Base-by-base conservation (phyloP, 352 stramenopile species). In the Phytopythium aichiense region DNA sequence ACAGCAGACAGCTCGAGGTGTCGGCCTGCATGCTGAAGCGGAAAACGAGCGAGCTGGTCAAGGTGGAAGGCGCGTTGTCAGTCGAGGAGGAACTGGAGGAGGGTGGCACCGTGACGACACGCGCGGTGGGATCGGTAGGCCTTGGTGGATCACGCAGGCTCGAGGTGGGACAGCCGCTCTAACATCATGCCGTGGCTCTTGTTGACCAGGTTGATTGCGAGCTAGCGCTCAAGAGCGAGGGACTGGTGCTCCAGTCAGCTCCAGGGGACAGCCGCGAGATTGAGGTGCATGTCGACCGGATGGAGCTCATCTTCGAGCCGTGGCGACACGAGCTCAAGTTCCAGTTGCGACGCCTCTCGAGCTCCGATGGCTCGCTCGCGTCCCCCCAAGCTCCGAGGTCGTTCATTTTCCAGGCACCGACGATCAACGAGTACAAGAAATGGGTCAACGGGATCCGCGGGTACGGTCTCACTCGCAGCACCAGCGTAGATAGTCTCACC, bases 111-210 rank as follows among this genome's bases (percentile, higher is more conserved):
- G 48, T 57, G 6, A 48, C 63, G 7, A 67, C 51, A 23, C 65
- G 67, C 7, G 84, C 79, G 25, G 66, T 88, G 0, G 79, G 81
- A 63, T 81, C 75, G 67, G 78, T 89, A 58, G 48, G 66, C n/a
- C 30, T 23, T 16, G 5, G 11, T 12, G 38, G 16, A 45, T 2
- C 16, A 11, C 5, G 25, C 12, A 2, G 0, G 20, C 11, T 35
- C 25, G 49, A 38, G 49, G 13, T 20, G 20, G 7, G 43, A 15
- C 15, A 15, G 25, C 23, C 11, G 49, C 33, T 13, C 43, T 50
- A 52, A 20, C 43, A 7, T 52, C 23, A 23, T 31, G 51, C 13
- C 55, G 18, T 61, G n/a, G 7, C 63, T 12, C 16, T 54, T 51
- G 42, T 18, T 13, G 2, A 12, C 5, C 49, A 86, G 77, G 76